Evolutionary conservation across 345 rosid genomes (phyloP).

Genomic region (Ceriops zippeliana): DNA sequence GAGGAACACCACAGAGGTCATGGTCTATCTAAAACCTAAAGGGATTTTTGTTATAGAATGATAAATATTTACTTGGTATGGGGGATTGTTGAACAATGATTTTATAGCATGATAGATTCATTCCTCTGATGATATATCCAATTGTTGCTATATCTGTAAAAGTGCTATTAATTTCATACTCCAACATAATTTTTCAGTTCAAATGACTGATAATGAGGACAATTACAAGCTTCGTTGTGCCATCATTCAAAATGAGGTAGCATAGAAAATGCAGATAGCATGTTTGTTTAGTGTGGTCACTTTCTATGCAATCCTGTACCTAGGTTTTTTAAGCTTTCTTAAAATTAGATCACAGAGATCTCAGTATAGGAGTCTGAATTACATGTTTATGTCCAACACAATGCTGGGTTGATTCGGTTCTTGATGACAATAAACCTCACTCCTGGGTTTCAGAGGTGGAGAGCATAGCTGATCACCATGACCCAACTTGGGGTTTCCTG

Average conservation of each 20-base stretch:
- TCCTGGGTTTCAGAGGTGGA: background rate
- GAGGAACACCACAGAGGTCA: constrained; percentile 80
- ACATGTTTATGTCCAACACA: background rate
- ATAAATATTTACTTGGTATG: background rate
- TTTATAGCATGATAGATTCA: background rate
- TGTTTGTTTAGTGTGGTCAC: no score
- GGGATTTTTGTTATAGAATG: no score
- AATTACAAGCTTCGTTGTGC: no score
- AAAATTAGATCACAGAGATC: background rate
- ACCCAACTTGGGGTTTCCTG: background rate
- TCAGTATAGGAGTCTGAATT: background rate
- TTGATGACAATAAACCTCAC: no score
- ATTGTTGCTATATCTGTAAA: background rate
- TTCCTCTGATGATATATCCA: background rate
- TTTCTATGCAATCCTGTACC: no score
- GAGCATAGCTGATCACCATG: background rate
- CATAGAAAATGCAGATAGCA: no score
- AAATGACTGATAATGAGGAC: no score
- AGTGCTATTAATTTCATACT: no score
- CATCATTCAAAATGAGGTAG: no score
- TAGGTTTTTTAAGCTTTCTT: background rate
- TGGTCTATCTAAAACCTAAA: background rate
- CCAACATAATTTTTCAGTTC: background rate
- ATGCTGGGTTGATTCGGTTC: background rate
- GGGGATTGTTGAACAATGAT: background rate